A percentile compares a stretch with the other conserved stretches of the same genome.
Conservation (phyloP, 2,329 filamentous ascomycete species). For the Aspergillus uvarum region DNA sequence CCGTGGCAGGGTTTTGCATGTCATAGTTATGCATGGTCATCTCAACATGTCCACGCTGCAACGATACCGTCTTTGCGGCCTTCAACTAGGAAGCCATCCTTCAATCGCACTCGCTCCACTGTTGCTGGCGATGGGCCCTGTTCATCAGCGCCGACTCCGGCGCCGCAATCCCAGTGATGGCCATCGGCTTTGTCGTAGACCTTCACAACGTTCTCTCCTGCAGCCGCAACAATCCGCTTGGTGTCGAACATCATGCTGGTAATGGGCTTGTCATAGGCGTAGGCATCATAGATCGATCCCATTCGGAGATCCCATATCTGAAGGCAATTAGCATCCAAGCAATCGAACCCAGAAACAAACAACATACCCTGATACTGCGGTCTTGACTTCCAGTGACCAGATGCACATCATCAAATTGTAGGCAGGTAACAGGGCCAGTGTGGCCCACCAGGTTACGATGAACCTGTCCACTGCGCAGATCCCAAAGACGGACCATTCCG, state of each 20-base stretch:
- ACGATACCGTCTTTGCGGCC: slow-evolving; percentile 84
- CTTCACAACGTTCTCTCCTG: slow-evolving; percentile 91
- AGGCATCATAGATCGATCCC: slow-evolving; percentile 92
- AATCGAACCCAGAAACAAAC: neutral
- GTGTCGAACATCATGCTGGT: slow-evolving; percentile 97
- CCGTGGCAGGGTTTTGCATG: slow-evolving; percentile 1
- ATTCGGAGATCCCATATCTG: slow-evolving; percentile 99
- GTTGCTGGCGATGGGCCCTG: slow-evolving; percentile 65
- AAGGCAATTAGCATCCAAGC: slow-evolving; percentile 21
- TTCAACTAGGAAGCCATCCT: slow-evolving; percentile 91
- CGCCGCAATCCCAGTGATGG: slow-evolving; percentile 93
- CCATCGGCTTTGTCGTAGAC: slow-evolving; percentile 98
- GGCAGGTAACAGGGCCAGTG: slow-evolving; percentile 86
- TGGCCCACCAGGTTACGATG: slow-evolving; percentile 93
- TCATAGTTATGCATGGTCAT: slow-evolving; percentile 1
- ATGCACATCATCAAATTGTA: slow-evolving; percentile 96
- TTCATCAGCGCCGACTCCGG: slow-evolving; percentile 67
- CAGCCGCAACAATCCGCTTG: slow-evolving; percentile 83
- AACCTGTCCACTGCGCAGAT: slow-evolving; percentile 94
- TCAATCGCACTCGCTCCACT: slow-evolving; percentile 84
- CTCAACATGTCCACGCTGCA: slow-evolving; percentile 80
- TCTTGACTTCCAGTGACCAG: slow-evolving; percentile 91
- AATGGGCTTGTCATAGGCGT: slow-evolving; percentile 87
- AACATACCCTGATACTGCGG: slow-evolving; percentile 84
- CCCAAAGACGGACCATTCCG: slow-evolving; percentile 95